Base-by-base conservation (phyloP, 768 basidiomycete genomes). In the Boletellus emodensis region DNA sequence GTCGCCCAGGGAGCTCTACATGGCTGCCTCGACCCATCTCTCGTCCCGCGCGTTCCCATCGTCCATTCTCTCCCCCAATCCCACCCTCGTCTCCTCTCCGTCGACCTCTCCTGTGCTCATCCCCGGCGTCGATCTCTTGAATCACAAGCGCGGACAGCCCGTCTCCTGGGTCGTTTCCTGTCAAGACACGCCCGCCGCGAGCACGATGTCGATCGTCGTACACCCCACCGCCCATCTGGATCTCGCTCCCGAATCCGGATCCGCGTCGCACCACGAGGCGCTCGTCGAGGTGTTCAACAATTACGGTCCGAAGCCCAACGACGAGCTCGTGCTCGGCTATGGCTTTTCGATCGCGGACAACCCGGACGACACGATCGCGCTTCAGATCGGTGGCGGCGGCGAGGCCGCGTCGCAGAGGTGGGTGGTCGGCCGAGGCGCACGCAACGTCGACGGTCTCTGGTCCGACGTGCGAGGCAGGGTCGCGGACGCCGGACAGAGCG, bases 21-120 rank as follows among this genome's bases (percentile, higher is more conserved):
- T 90, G 3, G 77, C 79, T 1, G 82, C 87, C 1, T 73, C 85
- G 6, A 92, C 87, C 0, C 84, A 90, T 61, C 72, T 92, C 34
- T 90, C 90, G 1, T 94, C 94, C 1, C 81, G 94, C 45, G 88
- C 92, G 0, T 97, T 96, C 61, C 90, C 94, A 0, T 96, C 94
- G 0, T 82, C 83, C 7, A 70, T 97, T 18, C 75, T 96, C 26
- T 82, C 82, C 65, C 17, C 75, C 59, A 38, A 42, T 0, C 81
- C 85, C 6, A 74, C 83, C 0, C 72, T 87, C 9, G 61, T 76
- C 28, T 66, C 75, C 12, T 74, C 76, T 1, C 67, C 77, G 0
- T 67, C 75, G 8, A 81, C 85, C 0, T 75, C 85, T 55, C 90
- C 93, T 1, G 75, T 96, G 11, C 80, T 97, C 30, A 75, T 97